Conservation (phyloP, 768 basidiomycete species). For the Hortiboletus campestris region DNA sequence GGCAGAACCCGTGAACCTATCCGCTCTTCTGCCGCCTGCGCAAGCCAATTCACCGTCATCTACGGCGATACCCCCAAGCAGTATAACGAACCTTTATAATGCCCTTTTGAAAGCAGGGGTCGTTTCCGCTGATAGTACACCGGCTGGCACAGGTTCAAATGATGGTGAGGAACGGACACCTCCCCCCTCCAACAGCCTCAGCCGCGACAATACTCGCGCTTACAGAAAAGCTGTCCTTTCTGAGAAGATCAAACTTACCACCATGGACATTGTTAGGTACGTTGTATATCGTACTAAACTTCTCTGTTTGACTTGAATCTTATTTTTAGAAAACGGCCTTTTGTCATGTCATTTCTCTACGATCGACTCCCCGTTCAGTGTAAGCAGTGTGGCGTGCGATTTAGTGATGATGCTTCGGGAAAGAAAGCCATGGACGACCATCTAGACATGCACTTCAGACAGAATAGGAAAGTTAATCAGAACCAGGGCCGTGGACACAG, state of each 20-base stretch:
- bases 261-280: conserved; percentile 71
- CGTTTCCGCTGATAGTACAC: conserved; percentile 54
- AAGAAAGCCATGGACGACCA: conserved; percentile 83
- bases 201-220: conserved; percentile 47
- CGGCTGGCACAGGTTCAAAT: conserved; percentile 45
- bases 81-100: conserved; percentile 59
- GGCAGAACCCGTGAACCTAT: conserved; percentile 30
- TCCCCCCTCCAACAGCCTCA: conserved; percentile 35
- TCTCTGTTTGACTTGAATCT: not conserved
- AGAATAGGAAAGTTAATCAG: conserved; percentile 82
- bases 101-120: conserved; percentile 80
- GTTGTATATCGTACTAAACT: conserved; percentile 17
- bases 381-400: conserved; percentile 91
- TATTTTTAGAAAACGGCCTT: conserved; percentile 46
- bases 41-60: conserved; percentile 24
- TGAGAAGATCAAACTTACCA: conserved; percentile 60
- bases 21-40: conserved; percentile 28
- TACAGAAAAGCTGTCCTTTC: conserved; percentile 63
- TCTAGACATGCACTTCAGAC: conserved; percentile 94
- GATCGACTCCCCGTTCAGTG: conserved; percentile 77
- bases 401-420: conserved; percentile 67
- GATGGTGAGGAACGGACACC: conserved; percentile 27
- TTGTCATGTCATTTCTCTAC: conserved; percentile 67
- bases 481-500: conserved; percentile 82
- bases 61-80: conserved; percentile 27